Conservation (phyloP, 2,329 filamentous ascomycete genomes). For the Fusarium euwallaceae region DNA sequence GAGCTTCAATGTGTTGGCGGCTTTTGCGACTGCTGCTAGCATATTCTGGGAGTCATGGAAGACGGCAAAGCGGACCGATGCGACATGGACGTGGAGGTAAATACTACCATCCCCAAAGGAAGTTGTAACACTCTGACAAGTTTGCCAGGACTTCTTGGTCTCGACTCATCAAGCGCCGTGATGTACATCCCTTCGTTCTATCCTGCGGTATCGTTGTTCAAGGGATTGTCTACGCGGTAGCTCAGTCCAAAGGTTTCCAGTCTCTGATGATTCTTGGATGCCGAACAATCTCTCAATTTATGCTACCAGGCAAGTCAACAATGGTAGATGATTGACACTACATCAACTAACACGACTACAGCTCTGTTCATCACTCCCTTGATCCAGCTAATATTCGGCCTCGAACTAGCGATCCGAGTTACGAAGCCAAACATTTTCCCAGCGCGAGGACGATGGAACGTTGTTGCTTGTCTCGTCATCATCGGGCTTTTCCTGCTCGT, state of each 20-base stretch:
- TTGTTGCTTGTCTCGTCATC: slow-evolving; percentile 67
- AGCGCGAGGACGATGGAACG: slow-evolving; percentile 70
- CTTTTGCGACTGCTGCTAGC: slow-evolving; percentile 66
- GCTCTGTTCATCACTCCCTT: slow-evolving; percentile 77
- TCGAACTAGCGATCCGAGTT: slow-evolving; percentile 71
- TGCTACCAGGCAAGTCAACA: slow-evolving; percentile 67
- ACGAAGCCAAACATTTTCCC: slow-evolving; percentile 69
- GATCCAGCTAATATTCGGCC: slow-evolving; percentile 73
- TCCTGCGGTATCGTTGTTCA: slow-evolving; percentile 70
- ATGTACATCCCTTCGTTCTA: slow-evolving; percentile 68
- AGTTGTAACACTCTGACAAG: slow-evolving; percentile 20
- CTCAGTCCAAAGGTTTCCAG: slow-evolving; percentile 68
- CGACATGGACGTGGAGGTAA: slow-evolving; percentile 59
- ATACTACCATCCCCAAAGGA: slow-evolving; percentile 1
- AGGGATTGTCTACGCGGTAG: slow-evolving; percentile 68
- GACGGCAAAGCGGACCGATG: slow-evolving; percentile 56
- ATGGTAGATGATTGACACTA: not conserved
- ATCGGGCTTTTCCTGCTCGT: slow-evolving; percentile 65
- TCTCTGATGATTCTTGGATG: slow-evolving; percentile 66
- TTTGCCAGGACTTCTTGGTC: slow-evolving; percentile 54
- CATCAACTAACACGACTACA: slow-evolving; percentile 40
- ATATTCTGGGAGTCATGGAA: slow-evolving; percentile 70
- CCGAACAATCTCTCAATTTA: slow-evolving; percentile 66
- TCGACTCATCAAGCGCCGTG: slow-evolving; percentile 60
- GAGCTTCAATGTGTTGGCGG: slow-evolving; percentile 71